phyloP scores from a whole-genome alignment of 305 asterid genomes.

The Galium porrigens region DNA sequence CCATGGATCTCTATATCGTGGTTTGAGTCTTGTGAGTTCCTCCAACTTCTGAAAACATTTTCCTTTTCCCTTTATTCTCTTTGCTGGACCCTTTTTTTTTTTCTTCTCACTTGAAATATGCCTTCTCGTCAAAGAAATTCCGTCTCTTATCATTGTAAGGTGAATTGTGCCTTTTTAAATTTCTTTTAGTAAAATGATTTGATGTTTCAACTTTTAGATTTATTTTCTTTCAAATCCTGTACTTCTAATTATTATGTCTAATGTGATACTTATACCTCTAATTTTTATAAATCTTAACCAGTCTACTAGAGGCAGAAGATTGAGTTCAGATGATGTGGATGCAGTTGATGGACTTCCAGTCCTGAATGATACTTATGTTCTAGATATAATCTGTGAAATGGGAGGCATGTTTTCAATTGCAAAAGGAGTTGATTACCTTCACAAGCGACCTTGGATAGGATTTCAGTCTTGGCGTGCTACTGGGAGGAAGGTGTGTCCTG shows the following conservation, averaged over 20 bases:
- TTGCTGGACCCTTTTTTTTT: neutral
- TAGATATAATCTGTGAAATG: slow-evolving; percentile 70
- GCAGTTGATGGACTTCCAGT: slow-evolving; percentile 76
- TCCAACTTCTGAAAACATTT: neutral
- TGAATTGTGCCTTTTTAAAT: neutral
- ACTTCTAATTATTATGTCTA: neutral
- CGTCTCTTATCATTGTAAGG: neutral
- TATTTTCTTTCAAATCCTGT: neutral
- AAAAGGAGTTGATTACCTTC: slow-evolving; percentile 60
- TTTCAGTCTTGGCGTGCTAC: slow-evolving; percentile 97
- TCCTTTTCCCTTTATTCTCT: neutral
- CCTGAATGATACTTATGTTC: slow-evolving; percentile 65
- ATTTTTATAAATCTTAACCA: slow-evolving; percentile 25
- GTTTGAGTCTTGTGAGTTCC: slow-evolving; percentile 81
- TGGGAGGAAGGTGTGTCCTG: slow-evolving; percentile 58
- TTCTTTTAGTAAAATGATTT: neutral
- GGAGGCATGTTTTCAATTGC: slow-evolving; percentile 96
- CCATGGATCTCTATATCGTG: slow-evolving; percentile 95
- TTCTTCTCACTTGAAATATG: neutral
- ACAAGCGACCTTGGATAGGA: slow-evolving; percentile 95
- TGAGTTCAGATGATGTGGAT: slow-evolving; percentile 86
- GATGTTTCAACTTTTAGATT: neutral
- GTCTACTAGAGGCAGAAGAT: slow-evolving; percentile 57
- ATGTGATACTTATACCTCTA: slow-evolving; percentile 10
- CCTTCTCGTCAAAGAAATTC: neutral